Evolutionary conservation across 2,329 filamentous ascomycete species (phyloP).

Genomic region (Dactylellina haptotyla): DNA sequence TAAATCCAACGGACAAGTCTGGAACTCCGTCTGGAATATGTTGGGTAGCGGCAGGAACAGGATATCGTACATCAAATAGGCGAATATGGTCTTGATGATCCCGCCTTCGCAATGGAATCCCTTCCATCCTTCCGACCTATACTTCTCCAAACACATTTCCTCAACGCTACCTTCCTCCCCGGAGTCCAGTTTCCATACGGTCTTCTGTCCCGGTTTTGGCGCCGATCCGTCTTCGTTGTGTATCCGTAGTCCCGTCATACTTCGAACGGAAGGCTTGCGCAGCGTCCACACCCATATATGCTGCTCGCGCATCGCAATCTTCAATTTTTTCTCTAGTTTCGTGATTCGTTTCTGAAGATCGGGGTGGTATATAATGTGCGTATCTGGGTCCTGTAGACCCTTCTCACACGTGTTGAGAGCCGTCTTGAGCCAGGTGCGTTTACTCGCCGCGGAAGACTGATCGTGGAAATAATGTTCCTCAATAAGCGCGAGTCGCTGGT

Average conservation of each 20-base stretch:
- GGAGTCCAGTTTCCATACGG: conserved; percentile 79
- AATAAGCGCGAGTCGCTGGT: conserved; percentile 90
- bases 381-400: conserved; percentile 85
- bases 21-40: conserved; percentile 94
- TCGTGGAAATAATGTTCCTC: conserved; percentile 94
- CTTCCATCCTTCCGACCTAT: conserved; percentile 86
- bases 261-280: conserved; percentile 77
- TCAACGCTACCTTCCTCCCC: conserved; percentile 85
- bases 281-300: conserved; percentile 94
- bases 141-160: conserved; percentile 89
- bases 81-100: conserved; percentile 89
- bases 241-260: conserved; percentile 79
- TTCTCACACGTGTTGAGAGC: conserved; percentile 84
- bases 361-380: conserved; percentile 92
- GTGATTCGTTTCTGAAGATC: conserved; percentile 92
- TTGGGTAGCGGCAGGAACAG: conserved; percentile 93
- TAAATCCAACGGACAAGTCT: conserved; percentile 91
- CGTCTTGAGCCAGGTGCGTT: conserved; percentile 81
- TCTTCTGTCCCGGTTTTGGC: conserved; percentile 67
- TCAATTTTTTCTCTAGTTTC: conserved; percentile 86
- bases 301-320: conserved; percentile 83
- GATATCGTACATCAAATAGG: conserved; percentile 91
- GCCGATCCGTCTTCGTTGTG: conserved; percentile 64
- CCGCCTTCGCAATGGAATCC: conserved; percentile 94
- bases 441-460: conserved; percentile 72